Conservation (phyloP, 306 rosid genomes). For the Lathyrus tuberosus region DNA sequence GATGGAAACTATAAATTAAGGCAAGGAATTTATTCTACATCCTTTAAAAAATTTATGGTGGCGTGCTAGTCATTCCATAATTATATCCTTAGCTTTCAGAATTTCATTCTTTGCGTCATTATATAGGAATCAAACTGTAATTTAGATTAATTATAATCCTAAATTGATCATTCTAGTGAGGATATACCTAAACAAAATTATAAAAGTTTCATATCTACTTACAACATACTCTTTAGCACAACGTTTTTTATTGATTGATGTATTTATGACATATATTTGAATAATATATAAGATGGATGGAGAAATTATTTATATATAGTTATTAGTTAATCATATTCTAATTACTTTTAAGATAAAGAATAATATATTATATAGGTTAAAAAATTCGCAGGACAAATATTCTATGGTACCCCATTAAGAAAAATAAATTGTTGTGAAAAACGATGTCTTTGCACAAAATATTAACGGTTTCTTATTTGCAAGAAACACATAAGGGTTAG, state of each 20-base stretch:
- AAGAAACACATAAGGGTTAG: no score
- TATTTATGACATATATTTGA: no score
- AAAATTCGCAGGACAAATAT: constrained; percentile 38
- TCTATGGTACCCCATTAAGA: neutral
- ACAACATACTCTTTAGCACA: no score
- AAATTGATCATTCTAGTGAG: neutral
- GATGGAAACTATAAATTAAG: constrained; percentile 33
- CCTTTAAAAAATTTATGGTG: constrained; percentile 41
- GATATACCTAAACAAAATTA: neutral
- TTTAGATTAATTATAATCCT: neutral
- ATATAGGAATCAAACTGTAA: neutral
- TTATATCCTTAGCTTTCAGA: constrained; percentile 34
- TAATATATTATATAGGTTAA: constrained; percentile 30
- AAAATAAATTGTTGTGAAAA: no score
- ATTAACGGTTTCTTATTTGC: no score
- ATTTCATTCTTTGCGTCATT: constrained; percentile 36
- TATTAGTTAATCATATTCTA: neutral
- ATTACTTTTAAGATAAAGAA: constrained; percentile 22
- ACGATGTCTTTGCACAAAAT: no score
- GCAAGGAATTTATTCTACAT: constrained; percentile 50
- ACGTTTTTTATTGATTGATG: no score
- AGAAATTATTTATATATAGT: no score
- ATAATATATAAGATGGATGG: no score
- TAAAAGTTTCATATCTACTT: neutral
- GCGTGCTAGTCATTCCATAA: constrained; percentile 38